Percentiles rank a stretch among this genome's conserved stretches.
These are phyloP conservation scores for Trapa bicornis DNA, from an alignment of 345 rosid species.

Conservation along the genomic window DNA sequence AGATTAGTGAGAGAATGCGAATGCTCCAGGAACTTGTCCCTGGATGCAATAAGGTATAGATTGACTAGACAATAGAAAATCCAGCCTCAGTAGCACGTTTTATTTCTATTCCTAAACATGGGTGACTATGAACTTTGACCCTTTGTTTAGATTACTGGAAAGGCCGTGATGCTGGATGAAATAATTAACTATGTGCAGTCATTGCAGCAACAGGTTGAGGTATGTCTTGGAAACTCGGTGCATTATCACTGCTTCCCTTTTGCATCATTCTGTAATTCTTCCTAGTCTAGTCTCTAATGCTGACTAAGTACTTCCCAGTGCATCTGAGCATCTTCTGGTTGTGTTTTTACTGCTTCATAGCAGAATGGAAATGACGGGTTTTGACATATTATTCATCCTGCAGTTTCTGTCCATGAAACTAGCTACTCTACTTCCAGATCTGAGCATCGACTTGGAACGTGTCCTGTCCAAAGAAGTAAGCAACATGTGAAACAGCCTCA, in stretches of 20 bases:
- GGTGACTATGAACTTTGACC: slow-evolving; percentile 11
- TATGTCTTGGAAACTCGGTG: slow-evolving; percentile 16
- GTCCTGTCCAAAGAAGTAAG: slow-evolving; percentile 79
- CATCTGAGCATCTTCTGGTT: not conserved
- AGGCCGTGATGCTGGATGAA: slow-evolving; percentile 98
- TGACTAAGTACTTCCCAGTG: not conserved
- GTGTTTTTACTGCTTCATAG: not conserved
- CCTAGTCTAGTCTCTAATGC: no score
- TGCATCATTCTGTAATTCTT: not conserved
- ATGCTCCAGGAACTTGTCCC: slow-evolving; percentile 97
- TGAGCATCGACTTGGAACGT: slow-evolving; percentile 58
- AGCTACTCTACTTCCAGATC: slow-evolving; percentile 78
- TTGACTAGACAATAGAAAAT: not conserved
- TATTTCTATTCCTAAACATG: not conserved
- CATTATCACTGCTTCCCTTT: not conserved
- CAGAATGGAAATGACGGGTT: not conserved
- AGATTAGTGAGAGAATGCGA: slow-evolving; percentile 94
- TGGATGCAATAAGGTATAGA: slow-evolving; percentile 79
- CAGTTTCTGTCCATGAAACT: slow-evolving; percentile 98
- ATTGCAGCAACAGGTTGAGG: slow-evolving; percentile 95
- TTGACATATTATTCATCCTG: slow-evolving; percentile 3
- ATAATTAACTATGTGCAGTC: slow-evolving; percentile 97
- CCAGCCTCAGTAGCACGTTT: not conserved
- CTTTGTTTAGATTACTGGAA: slow-evolving; percentile 68
- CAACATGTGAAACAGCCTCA: not conserved